A percentile compares a stretch with the other conserved stretches of the same genome.
phyloP scores from a whole-genome alignment of 768 basidiomycete species.

The Termitomyces sp. region DNA sequence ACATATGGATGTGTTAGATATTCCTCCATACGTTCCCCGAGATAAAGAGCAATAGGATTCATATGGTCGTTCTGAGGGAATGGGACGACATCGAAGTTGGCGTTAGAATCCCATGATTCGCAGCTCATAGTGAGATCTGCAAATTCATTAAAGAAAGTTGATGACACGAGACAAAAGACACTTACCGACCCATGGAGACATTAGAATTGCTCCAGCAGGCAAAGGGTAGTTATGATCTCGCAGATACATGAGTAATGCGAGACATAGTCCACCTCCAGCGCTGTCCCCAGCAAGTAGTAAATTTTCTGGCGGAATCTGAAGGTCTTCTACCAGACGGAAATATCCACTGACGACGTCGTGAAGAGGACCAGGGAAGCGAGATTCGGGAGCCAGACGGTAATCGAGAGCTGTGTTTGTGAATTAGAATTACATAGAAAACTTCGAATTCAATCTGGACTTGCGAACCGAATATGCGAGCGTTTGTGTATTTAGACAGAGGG shows the following conservation, averaged over 20 bases:
- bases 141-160: constrained; percentile 3
- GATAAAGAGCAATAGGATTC: constrained; percentile 91
- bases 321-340: constrained; percentile 80
- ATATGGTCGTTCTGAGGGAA: constrained; percentile 79
- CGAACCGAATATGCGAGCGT: constrained; percentile 80
- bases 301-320: constrained; percentile 89
- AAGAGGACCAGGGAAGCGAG: constrained; percentile 83
- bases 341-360: constrained; percentile 89
- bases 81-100: constrained; percentile 80
- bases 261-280: constrained; percentile 85
- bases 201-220: constrained; percentile 81
- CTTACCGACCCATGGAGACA: constrained; percentile 96
- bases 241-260: constrained; percentile 90
- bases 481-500: constrained; percentile 82
- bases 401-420: constrained; percentile 63
- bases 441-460: background rate
- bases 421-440: constrained; percentile 5
- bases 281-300: constrained; percentile 89
- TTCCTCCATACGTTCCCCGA: constrained; percentile 74
- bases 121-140: constrained; percentile 94
- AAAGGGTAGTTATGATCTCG: constrained; percentile 86
- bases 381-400: constrained; percentile 95
- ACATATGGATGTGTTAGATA: constrained; percentile 97
- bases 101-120: constrained; percentile 97
- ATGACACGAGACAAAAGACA: constrained; percentile 16